Evolutionary conservation across 108 stramenopile genomes (phyloP).

Genomic region (Skeletonema marinoi): DNA sequence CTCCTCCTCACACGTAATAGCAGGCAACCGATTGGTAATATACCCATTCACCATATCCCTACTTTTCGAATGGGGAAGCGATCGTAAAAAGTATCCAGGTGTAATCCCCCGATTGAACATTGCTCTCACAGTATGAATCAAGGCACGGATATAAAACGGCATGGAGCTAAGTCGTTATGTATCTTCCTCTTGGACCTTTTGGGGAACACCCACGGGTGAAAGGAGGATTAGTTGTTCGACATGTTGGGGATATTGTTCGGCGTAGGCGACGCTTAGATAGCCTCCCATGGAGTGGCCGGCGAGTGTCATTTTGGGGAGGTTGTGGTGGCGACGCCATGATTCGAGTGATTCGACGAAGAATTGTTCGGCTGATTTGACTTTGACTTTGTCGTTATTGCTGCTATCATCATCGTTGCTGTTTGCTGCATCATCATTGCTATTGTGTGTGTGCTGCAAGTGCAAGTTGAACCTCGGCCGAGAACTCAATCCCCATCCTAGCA

Average conservation of each 20-base stretch:
- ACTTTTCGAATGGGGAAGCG: conserved; percentile 39
- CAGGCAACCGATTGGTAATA: conserved; percentile 65
- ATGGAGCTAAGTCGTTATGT: conserved; percentile 25
- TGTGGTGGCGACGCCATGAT: conserved; percentile 73
- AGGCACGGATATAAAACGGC: conserved; percentile 34
- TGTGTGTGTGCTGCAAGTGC: not conserved
- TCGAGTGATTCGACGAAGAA: conserved; percentile 88
- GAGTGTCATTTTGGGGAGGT: conserved; percentile 73
- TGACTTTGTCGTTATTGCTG: conserved; percentile 3
- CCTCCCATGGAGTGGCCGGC: conserved; percentile 92
- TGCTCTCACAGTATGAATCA: conserved; percentile 37
- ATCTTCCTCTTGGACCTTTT: conserved; percentile 38
- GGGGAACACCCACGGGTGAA: conserved; percentile 83
- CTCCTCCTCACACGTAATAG: conserved; percentile 59
- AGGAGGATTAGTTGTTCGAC: conserved; percentile 81
- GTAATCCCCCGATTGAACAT: conserved; percentile 60
- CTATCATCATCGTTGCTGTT: not conserved
- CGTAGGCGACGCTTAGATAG: conserved; percentile 86
- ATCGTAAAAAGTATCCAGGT: conserved; percentile 63
- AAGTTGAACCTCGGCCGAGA: conserved; percentile 67
- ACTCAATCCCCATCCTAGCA: conserved; percentile 88
- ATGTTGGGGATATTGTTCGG: conserved; percentile 87
- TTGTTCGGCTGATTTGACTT: conserved; percentile 54
- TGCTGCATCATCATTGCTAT: not conserved
- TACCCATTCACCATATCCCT: conserved; percentile 50